Conservation (phyloP, 2,329 filamentous ascomycete species). For the Aureobasidium sp. region DNA sequence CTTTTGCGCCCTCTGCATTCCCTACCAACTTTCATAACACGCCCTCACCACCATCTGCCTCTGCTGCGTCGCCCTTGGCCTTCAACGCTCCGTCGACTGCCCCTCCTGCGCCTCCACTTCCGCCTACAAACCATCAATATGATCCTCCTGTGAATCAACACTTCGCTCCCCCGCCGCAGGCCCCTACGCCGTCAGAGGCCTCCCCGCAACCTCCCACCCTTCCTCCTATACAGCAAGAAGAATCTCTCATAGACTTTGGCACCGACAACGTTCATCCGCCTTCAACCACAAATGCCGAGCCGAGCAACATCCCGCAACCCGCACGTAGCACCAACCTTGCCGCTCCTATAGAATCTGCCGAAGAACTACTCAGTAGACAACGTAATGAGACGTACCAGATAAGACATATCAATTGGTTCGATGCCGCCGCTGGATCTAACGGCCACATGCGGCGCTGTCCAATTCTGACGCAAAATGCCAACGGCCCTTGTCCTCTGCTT, state of each 20-base stretch:
- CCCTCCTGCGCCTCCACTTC: conserved; percentile 9
- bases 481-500: conserved; percentile 87
- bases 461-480: conserved; percentile 84
- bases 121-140: background rate
- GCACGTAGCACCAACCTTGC: background rate
- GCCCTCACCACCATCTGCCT: background rate
- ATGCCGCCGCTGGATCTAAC: conserved; percentile 47
- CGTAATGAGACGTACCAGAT: conserved; percentile 79
- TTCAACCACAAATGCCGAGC: conserved; percentile 19
- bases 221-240: conserved; percentile 21
- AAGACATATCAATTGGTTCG: conserved; percentile 81
- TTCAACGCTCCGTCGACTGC: background rate
- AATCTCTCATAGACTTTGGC: conserved; percentile 24
- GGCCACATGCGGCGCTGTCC: conserved; percentile 69
- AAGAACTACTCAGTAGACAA: conserved; percentile 35
- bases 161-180: background rate
- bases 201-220: conserved; percentile 25
- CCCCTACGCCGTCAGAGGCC: background rate
- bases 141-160: background rate
- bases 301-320: background rate
- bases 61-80: background rate
- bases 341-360: conserved; percentile 23
- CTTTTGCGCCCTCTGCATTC: background rate
- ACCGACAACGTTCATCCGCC: conserved; percentile 24
- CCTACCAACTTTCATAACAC: background rate